Conservation (phyloP, 2,329 filamentous ascomycete genomes). For the Alternaria triticina region DNA sequence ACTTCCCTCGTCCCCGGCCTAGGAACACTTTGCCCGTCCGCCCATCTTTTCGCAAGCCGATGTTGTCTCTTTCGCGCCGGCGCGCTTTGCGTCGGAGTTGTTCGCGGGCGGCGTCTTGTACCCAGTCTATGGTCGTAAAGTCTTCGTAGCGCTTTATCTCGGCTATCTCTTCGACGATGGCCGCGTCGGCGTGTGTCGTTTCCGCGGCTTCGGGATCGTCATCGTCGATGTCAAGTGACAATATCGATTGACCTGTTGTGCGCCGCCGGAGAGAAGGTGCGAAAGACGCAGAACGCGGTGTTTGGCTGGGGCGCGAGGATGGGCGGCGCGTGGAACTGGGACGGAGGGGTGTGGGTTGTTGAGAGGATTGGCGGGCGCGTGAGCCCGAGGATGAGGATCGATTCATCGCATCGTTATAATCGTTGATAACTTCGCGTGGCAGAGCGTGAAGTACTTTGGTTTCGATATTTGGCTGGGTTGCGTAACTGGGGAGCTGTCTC, state of each 20-base stretch:
- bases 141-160: conserved; percentile 99
- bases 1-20: conserved; percentile 65
- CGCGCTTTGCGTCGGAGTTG: conserved; percentile 80
- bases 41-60: conserved; percentile 59
- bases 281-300: conserved; percentile 54
- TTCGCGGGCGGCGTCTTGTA: conserved; percentile 93
- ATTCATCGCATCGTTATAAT: conserved; percentile 53
- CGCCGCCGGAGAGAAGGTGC: conserved; percentile 62
- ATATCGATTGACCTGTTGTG: conserved; percentile 71
- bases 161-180: conserved; percentile 92
- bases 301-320: conserved; percentile 29
- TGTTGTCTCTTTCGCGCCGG: conserved; percentile 61
- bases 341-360: conserved; percentile 50
- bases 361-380: conserved; percentile 2
- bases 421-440: background rate
- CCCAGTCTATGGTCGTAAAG: conserved; percentile 99
- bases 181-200: conserved; percentile 65
- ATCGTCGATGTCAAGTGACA: conserved; percentile 64
- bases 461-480: background rate
- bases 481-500: background rate
- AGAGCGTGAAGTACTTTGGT: background rate
- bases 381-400: conserved; percentile 32
- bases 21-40: conserved; percentile 58
- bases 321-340: conserved; percentile 48
- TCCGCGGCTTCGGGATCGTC: conserved; percentile 62